Percentiles rank a stretch among this genome's conserved stretches.
Conservation (phyloP, 345 rosid genomes). For the Salix purpurea region DNA sequence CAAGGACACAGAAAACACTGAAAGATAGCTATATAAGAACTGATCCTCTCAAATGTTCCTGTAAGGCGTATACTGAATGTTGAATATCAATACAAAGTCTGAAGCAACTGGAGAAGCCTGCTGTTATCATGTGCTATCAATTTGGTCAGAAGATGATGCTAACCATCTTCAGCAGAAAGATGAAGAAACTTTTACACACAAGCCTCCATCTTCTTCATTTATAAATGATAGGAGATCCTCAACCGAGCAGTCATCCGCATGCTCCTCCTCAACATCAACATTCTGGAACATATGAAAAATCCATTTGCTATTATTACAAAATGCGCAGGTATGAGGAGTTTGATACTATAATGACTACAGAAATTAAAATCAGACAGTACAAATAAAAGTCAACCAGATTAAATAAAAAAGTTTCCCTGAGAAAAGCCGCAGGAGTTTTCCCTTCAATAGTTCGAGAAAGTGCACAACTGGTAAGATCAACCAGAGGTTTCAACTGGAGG, state of each 20-base stretch:
- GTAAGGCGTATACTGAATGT: neutral
- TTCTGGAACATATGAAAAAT: constrained; percentile 40
- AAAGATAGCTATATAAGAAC: neutral
- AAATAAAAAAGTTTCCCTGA: neutral
- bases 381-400: neutral
- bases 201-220: constrained; percentile 70
- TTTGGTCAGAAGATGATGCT: neutral
- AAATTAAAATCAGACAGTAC: neutral
- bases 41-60: neutral
- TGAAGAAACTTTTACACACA: constrained; percentile 8
- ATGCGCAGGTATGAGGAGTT: constrained; percentile 3
- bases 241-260: constrained; percentile 74
- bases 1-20: neutral
- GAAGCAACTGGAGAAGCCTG: neutral
- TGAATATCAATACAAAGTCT: neutral
- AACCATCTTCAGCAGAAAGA: neutral
- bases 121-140: neutral
- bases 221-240: constrained; percentile 84
- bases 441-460: constrained; percentile 87
- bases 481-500: constrained; percentile 58
- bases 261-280: constrained; percentile 71
- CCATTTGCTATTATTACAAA: neutral
- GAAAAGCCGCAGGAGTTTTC: constrained; percentile 38
- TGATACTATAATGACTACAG: neutral
- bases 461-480: constrained; percentile 86